Base-by-base conservation (phyloP, 352 stramenopile species). In the Phytophthora tubulina region DNA sequence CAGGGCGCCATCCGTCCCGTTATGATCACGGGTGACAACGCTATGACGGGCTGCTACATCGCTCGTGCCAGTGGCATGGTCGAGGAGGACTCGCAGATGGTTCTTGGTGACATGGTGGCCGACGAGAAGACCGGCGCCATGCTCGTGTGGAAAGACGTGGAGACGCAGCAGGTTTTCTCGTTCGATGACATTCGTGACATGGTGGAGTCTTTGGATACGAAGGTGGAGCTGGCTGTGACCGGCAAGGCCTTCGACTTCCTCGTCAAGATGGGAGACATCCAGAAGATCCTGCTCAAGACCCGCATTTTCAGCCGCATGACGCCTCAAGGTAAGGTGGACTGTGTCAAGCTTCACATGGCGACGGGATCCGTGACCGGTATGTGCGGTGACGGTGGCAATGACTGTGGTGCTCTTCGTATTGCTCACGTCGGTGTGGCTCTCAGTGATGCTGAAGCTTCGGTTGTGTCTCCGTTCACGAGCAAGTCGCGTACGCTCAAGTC, bases 21-120 rank as follows among this genome's bases (percentile, higher is more conserved):
- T 8, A 97, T 98, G 86, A 92, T 98, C 49, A 97, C 94, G 2
- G 92, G 91, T 4, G 91, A 97, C 41, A 96, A 94, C 49, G 85
- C 85, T 15, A 89, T 93, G 83, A 90, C 76, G 0, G 87, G 84
- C 9, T 91, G 83, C 75, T 94, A 91, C 73, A 92, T 96, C 53
- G 85, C 87, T 3, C 80, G 83, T 53, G 76, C 72, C 11, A 91
- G 83, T 70, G 84, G 84, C 55, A 92, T 94, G 79, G 75, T 93
- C 0, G 67, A 78, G 5, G 73, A 67, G 8, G 61, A 72, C 17
- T 67, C 76, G 11, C 75, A 79, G 44, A 82, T 93, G 46, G 70
- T 93, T 39, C 79, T 94, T 7, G 86, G 83, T 6, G 83, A 94
- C 49, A 86, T 94, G 46, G 69, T 90, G 10, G 31, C 63, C 4